Evolutionary conservation across 257 asterid species (phyloP), one percentile per base, ranked within the genome.

Genomic region (Gardenia jasminoides): DNA sequence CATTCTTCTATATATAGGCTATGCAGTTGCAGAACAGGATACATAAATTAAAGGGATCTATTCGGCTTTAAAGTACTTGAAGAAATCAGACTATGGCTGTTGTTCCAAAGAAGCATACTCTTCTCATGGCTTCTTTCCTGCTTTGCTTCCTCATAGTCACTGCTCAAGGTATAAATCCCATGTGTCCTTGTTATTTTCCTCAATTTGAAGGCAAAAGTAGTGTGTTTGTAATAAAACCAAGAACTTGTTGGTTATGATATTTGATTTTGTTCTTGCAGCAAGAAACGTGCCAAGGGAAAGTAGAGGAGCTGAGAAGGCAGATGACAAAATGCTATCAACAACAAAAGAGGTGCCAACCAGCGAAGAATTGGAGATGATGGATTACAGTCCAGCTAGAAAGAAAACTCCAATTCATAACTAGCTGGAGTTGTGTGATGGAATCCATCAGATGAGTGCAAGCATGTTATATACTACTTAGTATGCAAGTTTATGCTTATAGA

Each of bases 361-460:
- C 64, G 65, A 48, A 30, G 74, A 74, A 36, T 33, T 43, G 66
- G 74, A 58, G 24, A 44, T 48, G 74, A 71, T 82, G 58, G 85
- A 82, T 69, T 82, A 82, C 20, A 74, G 80, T 39, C 85, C 85
- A n/a, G 80, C 85, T n/a, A 16, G 80, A 72, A 82, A 69, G 83
- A 79, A 82, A 62, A 81, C 85, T 75, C 85, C 85, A 16, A 79
- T 82, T 82, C 85, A 82, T 75, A 82, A 82, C 59, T 71, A 67
- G 73, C 72, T 56, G 12, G 24, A 2, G 13, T 19, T 19, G n/a
- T 39, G 17, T 68, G 52, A 70, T 12, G 36, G 48, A 70, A 70
- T 74, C 28, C 50, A 5, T 47, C 41, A 46, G 52, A 70, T 46
- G 36, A 20, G 52, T 47, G 9, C 30, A 72, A 12, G 43, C 70